Evolutionary conservation across 345 rosid species (phyloP), one percentile per base, ranked within the genome.

Genomic region (Dovyalis caffra): DNA sequence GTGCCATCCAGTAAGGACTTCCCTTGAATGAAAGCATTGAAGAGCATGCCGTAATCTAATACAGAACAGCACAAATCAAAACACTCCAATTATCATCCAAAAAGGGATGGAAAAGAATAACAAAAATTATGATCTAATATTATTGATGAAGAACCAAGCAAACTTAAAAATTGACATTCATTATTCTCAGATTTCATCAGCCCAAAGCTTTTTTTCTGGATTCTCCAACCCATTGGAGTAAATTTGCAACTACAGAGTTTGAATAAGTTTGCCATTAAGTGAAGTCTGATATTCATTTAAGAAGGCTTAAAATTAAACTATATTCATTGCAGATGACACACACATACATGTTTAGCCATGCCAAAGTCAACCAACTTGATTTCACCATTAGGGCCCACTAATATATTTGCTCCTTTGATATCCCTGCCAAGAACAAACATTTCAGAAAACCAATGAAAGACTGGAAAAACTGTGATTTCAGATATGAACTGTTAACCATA

Each of bases 1-100:
- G 99, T 35, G 99, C 99, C 98, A 95, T 95, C 99, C 99, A 95
- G 76, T 90, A 95, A 62, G 99, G 99, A 84, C 99, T 95, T 74
- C 99, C 99, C 77, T 88, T 92, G 87, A 95, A 95, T 11, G 99
- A 95, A 82, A 95, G 97, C 97, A 92, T 92, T 65, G 97, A 86
- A 69, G 92, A 78, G 76, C 82, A 88, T 45, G 88, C 76, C 20
- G 92, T 83, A 53, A 89, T 92, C 99, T 95, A 87, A 60, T 71
- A 71, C 67, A 82, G 18, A 77, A 73, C 64, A 79, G 37, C 61
- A 23, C 18, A 53, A 60, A 62, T 78, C 68, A 81, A 77, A 79
- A 40, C 37, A 47, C 58, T 71, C 68, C 43, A 60, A 74, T 40
- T 20, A 57, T 65, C 16, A 76, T 21, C 53, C 69, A 45, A 74